Evolutionary conservation across 2,329 filamentous ascomycete species (phyloP).

Genomic region (Alternaria brassicae): DNA sequence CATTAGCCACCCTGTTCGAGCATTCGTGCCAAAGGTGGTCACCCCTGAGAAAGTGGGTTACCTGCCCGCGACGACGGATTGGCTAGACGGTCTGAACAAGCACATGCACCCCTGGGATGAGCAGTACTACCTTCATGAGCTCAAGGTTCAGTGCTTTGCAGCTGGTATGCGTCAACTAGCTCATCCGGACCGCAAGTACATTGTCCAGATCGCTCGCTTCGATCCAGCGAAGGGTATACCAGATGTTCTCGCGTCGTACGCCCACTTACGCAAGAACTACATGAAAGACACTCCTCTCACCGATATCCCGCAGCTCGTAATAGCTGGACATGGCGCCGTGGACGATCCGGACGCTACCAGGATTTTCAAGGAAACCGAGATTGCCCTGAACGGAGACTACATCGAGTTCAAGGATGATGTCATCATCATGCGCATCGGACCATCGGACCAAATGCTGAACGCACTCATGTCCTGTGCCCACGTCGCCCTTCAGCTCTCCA

Average conservation of each 20-base stretch:
- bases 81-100: conserved; percentile 85
- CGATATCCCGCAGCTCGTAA: conserved; percentile 72
- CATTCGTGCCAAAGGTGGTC: conserved; percentile 75
- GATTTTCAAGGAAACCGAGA: conserved; percentile 75
- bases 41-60: conserved; percentile 72
- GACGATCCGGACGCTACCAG: conserved; percentile 79
- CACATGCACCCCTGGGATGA: conserved; percentile 72
- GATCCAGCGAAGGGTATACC: conserved; percentile 84
- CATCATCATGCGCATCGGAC: conserved; percentile 77
- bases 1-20: conserved; percentile 79
- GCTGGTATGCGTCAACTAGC: conserved; percentile 66
- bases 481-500: conserved; percentile 79
- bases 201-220: conserved; percentile 81
- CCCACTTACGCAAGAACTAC: conserved; percentile 70
- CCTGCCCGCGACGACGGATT: conserved; percentile 82
- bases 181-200: conserved; percentile 71
- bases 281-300: conserved; percentile 59
- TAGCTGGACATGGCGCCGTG: conserved; percentile 80
- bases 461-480: conserved; percentile 74
- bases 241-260: conserved; percentile 77
- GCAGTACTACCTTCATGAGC: conserved; percentile 76
- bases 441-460: conserved; percentile 82
- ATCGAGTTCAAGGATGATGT: conserved; percentile 61
- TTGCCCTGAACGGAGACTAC: conserved; percentile 69
- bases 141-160: conserved; percentile 67